Evolutionary conservation across 2,329 filamentous ascomycete species (phyloP), one percentile per base, ranked within the genome.

Genomic region (Dactylella cylindrospora): DNA sequence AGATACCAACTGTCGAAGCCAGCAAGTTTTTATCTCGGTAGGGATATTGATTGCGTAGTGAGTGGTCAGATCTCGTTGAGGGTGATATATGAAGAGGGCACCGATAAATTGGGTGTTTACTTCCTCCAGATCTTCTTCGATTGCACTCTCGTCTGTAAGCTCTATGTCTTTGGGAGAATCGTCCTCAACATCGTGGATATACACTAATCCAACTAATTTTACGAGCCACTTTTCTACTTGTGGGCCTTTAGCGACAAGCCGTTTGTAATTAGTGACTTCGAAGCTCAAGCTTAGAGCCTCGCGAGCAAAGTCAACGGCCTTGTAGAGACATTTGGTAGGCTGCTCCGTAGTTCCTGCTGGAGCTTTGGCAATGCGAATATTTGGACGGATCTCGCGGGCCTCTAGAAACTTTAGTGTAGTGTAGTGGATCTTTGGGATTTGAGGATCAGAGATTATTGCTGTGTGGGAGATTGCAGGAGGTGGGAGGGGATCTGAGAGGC

Each of bases 191-290:
- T 64, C 59, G 26, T 55, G 32, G 12, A 64, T 40, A 13, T 64
- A 64, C 3, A 64, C 59, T 32, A 64, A 12, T 7, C 50, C 59
- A n/a, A 64, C 50, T 7, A 64, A 9, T 17, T 46, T 54, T 8
- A 51, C 44, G 8, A 64, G 22, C 59, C 59, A 64, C 28, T 46
- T 46, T 19, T 55, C 59, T 10, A 55, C 17, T 2, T 47, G 41
- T 1, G 47, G 40, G 7, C 59, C 59, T 5, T 64, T 64, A 1
- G 50, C 50, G 23, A 64, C 44, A 12, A 64, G 28, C 25, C 44
- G 49, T 17, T 64, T 64, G 19, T 64, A 64, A 13, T 64, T 64
- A n/a, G 59, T 50, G 3, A 64, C 50, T 17, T 64, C 59, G 8
- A 64, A 50, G 25, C 49, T 64, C 1, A 64, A 47, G 28, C 50